A percentile compares a stretch with the other conserved stretches of the same genome.
Evolutionary conservation across 73 alveolate genomes (phyloP).

Genomic region (Paraurostyla sp.): DNA sequence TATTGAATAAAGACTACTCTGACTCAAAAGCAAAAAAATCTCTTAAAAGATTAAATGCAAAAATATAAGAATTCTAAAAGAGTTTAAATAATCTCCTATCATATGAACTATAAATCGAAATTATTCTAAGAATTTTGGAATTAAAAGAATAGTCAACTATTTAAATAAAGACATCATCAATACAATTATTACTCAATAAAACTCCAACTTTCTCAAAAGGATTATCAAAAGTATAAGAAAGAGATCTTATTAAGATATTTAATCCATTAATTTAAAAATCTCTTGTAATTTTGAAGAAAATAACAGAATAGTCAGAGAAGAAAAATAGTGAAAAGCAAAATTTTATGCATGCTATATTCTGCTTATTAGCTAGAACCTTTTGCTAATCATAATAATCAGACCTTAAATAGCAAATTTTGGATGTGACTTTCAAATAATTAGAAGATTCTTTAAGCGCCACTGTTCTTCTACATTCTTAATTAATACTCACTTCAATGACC

Average conservation of each 20-base stretch:
- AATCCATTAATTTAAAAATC: not conserved
- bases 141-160: not conserved
- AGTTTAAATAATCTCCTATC: conserved; percentile 4
- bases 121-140: not conserved
- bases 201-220: conserved; percentile 30
- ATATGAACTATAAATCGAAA: conserved; percentile 13
- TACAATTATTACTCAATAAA: conserved; percentile 13
- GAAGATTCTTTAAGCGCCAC: not conserved
- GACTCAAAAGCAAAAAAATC: conserved; percentile 45
- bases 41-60: not conserved
- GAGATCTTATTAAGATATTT: not conserved
- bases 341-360: conserved; percentile 22
- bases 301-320: not conserved
- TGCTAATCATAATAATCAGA: not conserved
- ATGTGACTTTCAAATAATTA: not conserved
- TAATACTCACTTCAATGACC: conserved; percentile 6
- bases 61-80: conserved; percentile 42
- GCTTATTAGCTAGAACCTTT: not conserved
- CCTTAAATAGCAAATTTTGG: not conserved
- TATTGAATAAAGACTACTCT: conserved; percentile 1
- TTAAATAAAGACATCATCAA: conserved; percentile 11
- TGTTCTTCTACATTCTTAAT: not conserved
- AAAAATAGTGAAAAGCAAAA: not conserved
- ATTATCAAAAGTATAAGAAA: conserved; percentile 17
- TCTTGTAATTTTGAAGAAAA: not conserved